These are phyloP conservation scores for Calonectria crousiana DNA, from an alignment of 2,329 filamentous ascomycete species.

Conservation along the genomic window DNA sequence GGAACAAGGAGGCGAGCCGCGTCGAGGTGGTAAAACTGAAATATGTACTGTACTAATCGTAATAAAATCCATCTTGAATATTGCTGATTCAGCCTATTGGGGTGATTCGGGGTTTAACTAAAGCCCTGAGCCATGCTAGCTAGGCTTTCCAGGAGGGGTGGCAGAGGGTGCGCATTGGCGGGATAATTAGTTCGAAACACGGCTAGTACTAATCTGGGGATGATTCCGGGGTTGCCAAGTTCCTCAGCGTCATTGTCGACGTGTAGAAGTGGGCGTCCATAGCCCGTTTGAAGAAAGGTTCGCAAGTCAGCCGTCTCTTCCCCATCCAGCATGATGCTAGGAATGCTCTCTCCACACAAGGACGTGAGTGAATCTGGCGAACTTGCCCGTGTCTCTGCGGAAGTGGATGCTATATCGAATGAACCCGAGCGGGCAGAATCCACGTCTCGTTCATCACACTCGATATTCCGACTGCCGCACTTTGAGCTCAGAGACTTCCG, in stretches of 20 bases:
- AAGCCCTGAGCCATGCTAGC: neutral
- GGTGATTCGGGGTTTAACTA: neutral
- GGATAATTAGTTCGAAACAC: neutral
- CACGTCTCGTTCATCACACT: neutral
- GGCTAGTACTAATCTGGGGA: neutral
- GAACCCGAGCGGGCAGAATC: neutral
- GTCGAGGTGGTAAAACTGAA: neutral
- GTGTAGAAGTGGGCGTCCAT: neutral
- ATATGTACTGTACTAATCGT: neutral
- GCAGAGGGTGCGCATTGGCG: neutral
- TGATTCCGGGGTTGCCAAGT: neutral
- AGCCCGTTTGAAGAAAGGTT: neutral
- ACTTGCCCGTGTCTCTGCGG: neutral
- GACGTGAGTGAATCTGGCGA: neutral
- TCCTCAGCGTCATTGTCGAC: neutral
- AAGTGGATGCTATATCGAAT: neutral
- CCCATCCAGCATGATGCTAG: neutral
- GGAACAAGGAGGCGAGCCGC: neutral
- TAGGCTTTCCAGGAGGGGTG: neutral
- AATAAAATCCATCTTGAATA: neutral
- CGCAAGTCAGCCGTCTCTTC: neutral
- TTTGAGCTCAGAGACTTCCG: neutral
- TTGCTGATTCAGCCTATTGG: neutral
- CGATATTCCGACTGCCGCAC: neutral
- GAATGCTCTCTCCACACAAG: neutral